Percentiles rank a stretch among this genome's conserved stretches.
Evolutionary conservation across 495 filamentous ascomycete species (phyloP).

Genomic region (Hypoxylon fragiforme): DNA sequence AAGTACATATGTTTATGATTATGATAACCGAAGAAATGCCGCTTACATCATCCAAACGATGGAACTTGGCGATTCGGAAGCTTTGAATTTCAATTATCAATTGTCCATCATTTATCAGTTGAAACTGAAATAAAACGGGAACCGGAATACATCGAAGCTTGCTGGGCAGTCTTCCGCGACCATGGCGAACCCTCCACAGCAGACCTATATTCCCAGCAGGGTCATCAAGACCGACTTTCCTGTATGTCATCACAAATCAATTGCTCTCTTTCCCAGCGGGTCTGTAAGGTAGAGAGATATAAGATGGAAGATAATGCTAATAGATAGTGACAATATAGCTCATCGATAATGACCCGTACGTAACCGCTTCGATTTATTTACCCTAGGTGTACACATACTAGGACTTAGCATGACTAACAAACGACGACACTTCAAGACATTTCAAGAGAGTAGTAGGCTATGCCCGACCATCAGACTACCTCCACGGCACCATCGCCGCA

Average conservation of each 20-base stretch:
- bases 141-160: background rate
- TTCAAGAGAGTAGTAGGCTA: conserved; percentile 86
- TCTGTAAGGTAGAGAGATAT: too few species aligned
- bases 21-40: conserved; percentile 25
- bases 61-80: conserved; percentile 21
- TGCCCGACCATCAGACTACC: conserved; percentile 82
- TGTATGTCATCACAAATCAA: conserved; percentile 57
- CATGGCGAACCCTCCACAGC: conserved; percentile 63
- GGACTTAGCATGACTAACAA: background rate
- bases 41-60: conserved; percentile 33
- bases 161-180: conserved; percentile 35
- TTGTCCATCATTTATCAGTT: too few species aligned
- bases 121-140: conserved; percentile 19
- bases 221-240: conserved; percentile 75
- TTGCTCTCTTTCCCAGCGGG: too few species aligned
- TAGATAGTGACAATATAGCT: conserved; percentile 57
- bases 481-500: conserved; percentile 63
- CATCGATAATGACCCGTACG: conserved; percentile 98
- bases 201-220: conserved; percentile 74
- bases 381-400: background rate
- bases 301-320: too few species aligned
- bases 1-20: too few species aligned
- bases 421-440: conserved; percentile 60
- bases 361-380: conserved; percentile 18
- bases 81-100: background rate